These are phyloP conservation scores for Ormosia emarginata DNA, from an alignment of 306 rosid species.

Conservation along the genomic window DNA sequence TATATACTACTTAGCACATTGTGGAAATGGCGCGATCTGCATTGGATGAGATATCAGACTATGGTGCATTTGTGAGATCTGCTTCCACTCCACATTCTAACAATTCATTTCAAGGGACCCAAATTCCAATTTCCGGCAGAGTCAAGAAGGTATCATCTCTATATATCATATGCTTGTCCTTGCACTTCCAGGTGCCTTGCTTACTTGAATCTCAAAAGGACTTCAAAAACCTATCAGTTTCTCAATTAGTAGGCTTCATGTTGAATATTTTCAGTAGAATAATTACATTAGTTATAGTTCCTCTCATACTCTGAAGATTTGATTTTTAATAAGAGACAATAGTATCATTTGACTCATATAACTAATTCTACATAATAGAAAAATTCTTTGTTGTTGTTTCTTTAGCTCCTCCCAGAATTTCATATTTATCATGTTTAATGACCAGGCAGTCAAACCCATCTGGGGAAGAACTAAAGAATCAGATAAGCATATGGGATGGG, in stretches of 20 bases:
- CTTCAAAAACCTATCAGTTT: slow-evolving; percentile 76
- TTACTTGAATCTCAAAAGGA: slow-evolving; percentile 78
- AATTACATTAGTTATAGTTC: background rate
- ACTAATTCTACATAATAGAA: too few relatives aligned
- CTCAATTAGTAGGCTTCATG: slow-evolving; percentile 43
- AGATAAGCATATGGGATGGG: slow-evolving; percentile 85
- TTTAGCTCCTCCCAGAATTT: background rate
- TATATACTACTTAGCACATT: slow-evolving; percentile 38
- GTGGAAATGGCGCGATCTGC: slow-evolving; percentile 69
- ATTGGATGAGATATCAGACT: slow-evolving; percentile 62
- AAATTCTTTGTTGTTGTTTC: too few relatives aligned
- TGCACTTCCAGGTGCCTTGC: slow-evolving; percentile 96
- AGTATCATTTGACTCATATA: too few relatives aligned
- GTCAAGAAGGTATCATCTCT: slow-evolving; percentile 86
- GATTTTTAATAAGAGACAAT: too few relatives aligned
- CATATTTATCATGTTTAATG: background rate
- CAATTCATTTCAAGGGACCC: slow-evolving; percentile 55
- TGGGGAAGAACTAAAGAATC: slow-evolving; percentile 79
- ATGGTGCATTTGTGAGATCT: slow-evolving; percentile 82
- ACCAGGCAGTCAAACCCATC: slow-evolving; percentile 71
- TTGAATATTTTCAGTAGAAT: background rate
- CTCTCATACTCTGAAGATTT: too few relatives aligned
- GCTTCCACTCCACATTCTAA: slow-evolving; percentile 63
- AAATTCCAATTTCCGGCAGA: slow-evolving; percentile 65
- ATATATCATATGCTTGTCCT: slow-evolving; percentile 87